Base-by-base conservation (phyloP, 1,284 basidiomycete genomes). In the Ceratobasidium theobromae region DNA sequence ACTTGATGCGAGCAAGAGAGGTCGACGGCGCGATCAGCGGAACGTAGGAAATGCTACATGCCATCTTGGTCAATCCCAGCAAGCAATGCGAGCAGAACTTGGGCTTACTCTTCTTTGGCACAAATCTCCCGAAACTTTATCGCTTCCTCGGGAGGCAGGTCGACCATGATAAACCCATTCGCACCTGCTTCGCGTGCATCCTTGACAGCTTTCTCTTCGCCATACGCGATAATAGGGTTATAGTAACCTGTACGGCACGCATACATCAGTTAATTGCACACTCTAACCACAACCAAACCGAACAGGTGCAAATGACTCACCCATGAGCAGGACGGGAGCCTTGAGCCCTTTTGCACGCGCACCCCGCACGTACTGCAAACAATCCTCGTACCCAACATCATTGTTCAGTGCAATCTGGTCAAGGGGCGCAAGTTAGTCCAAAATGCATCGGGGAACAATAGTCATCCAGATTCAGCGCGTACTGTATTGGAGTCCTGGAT, bases 81-180 rank as follows among this genome's bases (percentile, higher is more conserved):
- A 40, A 25, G 52, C 38, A 0, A 14, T 45, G 1, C 18, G 5
- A 25, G n/a, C 21, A 45, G 32, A 52, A 49, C 16, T 16, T 38
- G 9, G 51, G 80, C 88, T 73, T 73, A 95, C 95, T 84, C 85
- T 43, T 86, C 82, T 70, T 82, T 85, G 33, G 85, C 82, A 76
- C 97, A 99, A 74, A 94, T 92, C 71, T 87, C 84, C 52, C 95
- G 84, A 82, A 99, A 99, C 38, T 84, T 80, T 70, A 93, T 79
- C 18, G 96, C 96, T 78, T 99, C 97, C 79, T 98, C 95, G 4
- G 97, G 96, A 21, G 97, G 97, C 23, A 99, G 84, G 77, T 99
- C 97, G 48, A 98, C 95, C 76, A 99, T 86, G 73, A 99, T 96
- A 76, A 95, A 99, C 4, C 96, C 97, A 76, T 97, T 98, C 0